Evolutionary conservation across 169 alveolate genomes (phyloP), one percentile per base, ranked within the genome.

Genomic region (Plasmodium malariae): DNA sequence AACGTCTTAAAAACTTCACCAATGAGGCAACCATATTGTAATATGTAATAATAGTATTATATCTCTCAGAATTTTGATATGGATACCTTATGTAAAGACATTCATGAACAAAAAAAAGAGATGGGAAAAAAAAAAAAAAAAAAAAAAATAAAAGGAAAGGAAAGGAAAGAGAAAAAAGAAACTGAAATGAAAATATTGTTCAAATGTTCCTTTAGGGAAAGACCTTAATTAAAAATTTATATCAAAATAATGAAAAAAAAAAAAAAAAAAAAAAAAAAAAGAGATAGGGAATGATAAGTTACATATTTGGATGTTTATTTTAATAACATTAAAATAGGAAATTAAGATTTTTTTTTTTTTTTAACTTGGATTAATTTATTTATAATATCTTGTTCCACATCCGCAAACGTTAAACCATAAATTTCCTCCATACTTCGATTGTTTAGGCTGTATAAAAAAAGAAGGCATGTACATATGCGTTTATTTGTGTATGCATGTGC

Each of bases 321-420:
- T n/a, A 36, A 65, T 65, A 30, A 17, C 40, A 7, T 36, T 21
- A 65, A 65, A 32, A 65, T 36, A 45, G 34, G 14, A 28, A 24
- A 28, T 45, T 65, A 40, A 24, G 36, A 30, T 19, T 32, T 69
- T 69, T 26, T 55, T 37, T 24, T 67, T 4, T 34, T 60, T 26
- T 9, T 9, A 40, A 5, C 9, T 30, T 34, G 26, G 54, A 65
- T 65, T 65, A 26, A 30, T 12, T 67, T 80, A 80, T 80, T 80
- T 80, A 60, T 67, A 80, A 80, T 67, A 80, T 67, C 90, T 80
- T 2, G 90, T 32, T 48, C 90, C 90, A 17, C 90, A 80, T 43
- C 90, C 90, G 51, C 90, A 80, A 36, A 80, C 72, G 37, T 80
- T 80, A 11, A 68, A 71, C 90, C 90, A 80, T 80, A 80, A 65